These are phyloP conservation scores for Santalum album DNA, from an alignment of 164 flowering plant genomes.

Conservation along the genomic window DNA sequence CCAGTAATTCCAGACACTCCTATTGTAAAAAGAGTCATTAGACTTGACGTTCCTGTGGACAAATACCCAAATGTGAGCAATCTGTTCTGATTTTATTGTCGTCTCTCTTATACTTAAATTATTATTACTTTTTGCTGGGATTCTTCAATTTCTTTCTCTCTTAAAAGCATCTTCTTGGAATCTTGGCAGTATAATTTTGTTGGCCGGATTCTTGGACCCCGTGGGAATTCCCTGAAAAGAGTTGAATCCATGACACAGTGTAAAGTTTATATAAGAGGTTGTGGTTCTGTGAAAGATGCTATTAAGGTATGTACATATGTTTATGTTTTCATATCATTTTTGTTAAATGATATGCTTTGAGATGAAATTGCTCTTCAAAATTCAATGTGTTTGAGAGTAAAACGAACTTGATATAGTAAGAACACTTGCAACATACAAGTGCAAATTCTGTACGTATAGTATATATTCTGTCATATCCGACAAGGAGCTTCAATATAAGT, in stretches of 20 bases:
- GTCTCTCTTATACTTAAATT: neutral
- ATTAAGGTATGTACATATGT: conserved; percentile 41
- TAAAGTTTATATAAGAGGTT: conserved; percentile 74
- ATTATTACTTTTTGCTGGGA: neutral
- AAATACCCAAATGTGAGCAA: conserved; percentile 65
- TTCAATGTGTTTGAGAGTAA: no score
- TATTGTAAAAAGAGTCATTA: conserved; percentile 55
- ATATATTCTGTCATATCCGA: no score
- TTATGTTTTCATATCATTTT: no score
- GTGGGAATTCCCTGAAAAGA: conserved; percentile 87
- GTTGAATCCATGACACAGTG: conserved; percentile 78
- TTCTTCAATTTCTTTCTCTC: no score
- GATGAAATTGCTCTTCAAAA: no score
- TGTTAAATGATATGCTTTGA: no score
- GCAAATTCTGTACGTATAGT: no score
- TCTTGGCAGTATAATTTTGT: conserved; percentile 72
- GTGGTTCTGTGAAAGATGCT: conserved; percentile 76
- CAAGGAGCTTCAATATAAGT: no score
- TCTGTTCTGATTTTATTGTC: neutral
- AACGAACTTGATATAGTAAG: no score
- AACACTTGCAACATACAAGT: no score
- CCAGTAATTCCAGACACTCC: conserved; percentile 49
- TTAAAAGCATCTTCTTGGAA: no score
- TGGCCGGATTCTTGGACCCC: conserved; percentile 78
- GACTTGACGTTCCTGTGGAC: conserved; percentile 82